Conservation (phyloP, 1,139 yeast species). For the Candida glucosophila region DNA sequence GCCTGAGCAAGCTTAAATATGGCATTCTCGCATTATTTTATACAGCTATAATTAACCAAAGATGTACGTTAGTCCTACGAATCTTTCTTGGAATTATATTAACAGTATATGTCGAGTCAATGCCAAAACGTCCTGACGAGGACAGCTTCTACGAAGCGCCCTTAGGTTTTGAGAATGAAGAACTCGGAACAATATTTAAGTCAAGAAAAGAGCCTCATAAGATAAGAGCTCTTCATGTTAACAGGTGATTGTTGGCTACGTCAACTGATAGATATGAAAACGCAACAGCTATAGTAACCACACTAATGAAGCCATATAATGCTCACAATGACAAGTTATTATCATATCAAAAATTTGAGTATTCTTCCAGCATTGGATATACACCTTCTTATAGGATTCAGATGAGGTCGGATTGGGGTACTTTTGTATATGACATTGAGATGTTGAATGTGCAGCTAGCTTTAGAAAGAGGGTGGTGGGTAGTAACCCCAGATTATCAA, state of each 20-base stretch:
- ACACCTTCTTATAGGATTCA: conserved; percentile 23
- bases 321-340: conserved; percentile 20
- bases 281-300: conserved; percentile 22
- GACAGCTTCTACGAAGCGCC: conserved; percentile 18
- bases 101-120: too few species aligned
- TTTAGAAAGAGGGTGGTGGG: conserved; percentile 24
- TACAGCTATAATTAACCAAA: too few species aligned
- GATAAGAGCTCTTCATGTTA: conserved; percentile 10
- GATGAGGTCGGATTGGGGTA: conserved; percentile 13
- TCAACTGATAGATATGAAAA: conserved; percentile 24
- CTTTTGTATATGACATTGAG: conserved; percentile 15
- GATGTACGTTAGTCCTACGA: too few species aligned
- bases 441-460: conserved; percentile 17
- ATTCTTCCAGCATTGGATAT: conserved; percentile 20
- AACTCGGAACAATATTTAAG: conserved; percentile 15
- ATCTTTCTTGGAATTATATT: too few species aligned
- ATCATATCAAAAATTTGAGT: conserved; percentile 27
- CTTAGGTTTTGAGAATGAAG: conserved; percentile 11
- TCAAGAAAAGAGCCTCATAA: conserved; percentile 14
- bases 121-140: too few species aligned
- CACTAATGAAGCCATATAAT: conserved; percentile 23
- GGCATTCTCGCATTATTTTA: too few species aligned
- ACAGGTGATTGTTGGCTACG: conserved; percentile 24
- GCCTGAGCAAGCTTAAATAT: too few species aligned
- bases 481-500: conserved; percentile 26